These are phyloP conservation scores for Trichosanthes truncata DNA, from an alignment of 306 rosid species.

Conservation along the genomic window DNA sequence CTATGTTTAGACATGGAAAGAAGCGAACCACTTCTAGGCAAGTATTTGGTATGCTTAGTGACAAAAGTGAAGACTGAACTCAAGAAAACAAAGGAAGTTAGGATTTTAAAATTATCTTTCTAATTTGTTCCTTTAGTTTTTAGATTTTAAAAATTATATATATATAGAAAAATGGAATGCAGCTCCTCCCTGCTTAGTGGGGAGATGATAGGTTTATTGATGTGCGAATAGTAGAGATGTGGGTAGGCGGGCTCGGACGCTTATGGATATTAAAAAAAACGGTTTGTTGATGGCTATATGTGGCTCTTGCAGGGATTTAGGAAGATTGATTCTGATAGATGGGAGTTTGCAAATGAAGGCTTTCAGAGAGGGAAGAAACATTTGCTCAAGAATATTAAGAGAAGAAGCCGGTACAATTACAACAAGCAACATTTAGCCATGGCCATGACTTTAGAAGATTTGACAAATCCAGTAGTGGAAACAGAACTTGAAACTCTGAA, in stretches of 20 bases:
- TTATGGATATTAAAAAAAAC: no score
- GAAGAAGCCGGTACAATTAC: constrained; percentile 34
- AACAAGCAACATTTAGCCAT: constrained; percentile 30
- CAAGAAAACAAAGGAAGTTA: background rate
- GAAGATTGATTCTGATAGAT: constrained; percentile 73
- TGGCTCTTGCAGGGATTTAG: constrained; percentile 53
- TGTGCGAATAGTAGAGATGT: no score
- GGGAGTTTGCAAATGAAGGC: constrained; percentile 94
- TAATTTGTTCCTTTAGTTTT: background rate
- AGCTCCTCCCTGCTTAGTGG: no score
- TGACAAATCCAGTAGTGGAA: constrained; percentile 32
- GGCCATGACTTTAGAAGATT: constrained; percentile 3
- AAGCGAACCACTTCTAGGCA: background rate
- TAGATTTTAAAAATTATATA: no score
- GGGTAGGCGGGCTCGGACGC: no score
- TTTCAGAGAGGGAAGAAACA: constrained; percentile 81
- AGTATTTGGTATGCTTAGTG: background rate
- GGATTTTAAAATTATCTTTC: no score
- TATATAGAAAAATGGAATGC: no score
- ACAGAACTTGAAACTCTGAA: constrained; percentile 48
- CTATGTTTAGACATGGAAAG: background rate
- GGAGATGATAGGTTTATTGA: background rate
- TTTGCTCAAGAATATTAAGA: constrained; percentile 73
- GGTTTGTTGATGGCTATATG: background rate
- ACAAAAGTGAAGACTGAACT: background rate